Evolutionary conservation across 2,329 filamentous ascomycete species (phyloP), one percentile per base, ranked within the genome.

Genomic region (Xylaria sp.): DNA sequence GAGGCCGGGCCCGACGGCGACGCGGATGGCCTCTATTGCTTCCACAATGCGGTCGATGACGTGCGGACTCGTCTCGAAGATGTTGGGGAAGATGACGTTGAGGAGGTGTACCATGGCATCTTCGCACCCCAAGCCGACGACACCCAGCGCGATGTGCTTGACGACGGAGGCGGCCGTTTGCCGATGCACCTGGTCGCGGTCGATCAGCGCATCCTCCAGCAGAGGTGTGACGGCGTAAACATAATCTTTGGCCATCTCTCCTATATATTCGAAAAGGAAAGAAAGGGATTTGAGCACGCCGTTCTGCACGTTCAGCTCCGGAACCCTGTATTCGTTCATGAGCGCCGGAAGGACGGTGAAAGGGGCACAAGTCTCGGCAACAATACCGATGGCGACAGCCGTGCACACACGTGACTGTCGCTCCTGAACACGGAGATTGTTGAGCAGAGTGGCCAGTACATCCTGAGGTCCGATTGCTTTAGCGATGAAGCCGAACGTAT

Each of bases 191-290:
- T 99, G 96, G 80, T 99, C 96, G 69, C 96, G 91, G 80, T 99
- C 96, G 81, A 97, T 97, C 69, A 99, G 90, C 2, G 97, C 96
- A 78, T 99, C 96, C 78, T 99, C 96, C 1, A 99, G 90, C 10
- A 99, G 85, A 7, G 96, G 96, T 2, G 94, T 97, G 39, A 99
- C 94, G 20, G 97, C 96, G 77, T 99, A 99, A 78, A 99, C 96
- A 79, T 99, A 99, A 81, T 99, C 96, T 83, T 98, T 99, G 71
- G 94, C 93, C 96, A 99, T 98, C 81, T 99, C 96, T 71, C 96
- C 96, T 79, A 99, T 99, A 82, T 99, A 99, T 78, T 99, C 96
- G 78, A 98, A 99, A 69, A 99, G 86, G 86, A 99, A 99, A 7
- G 93, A 97, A 61, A 99, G 87, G 5, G 94, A 94, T 81, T 99